Percentiles rank a stretch among this genome's conserved stretches.
Evolutionary conservation across 140 eudicot genomes (phyloP).

Genomic region (Stevia rebaudiana): DNA sequence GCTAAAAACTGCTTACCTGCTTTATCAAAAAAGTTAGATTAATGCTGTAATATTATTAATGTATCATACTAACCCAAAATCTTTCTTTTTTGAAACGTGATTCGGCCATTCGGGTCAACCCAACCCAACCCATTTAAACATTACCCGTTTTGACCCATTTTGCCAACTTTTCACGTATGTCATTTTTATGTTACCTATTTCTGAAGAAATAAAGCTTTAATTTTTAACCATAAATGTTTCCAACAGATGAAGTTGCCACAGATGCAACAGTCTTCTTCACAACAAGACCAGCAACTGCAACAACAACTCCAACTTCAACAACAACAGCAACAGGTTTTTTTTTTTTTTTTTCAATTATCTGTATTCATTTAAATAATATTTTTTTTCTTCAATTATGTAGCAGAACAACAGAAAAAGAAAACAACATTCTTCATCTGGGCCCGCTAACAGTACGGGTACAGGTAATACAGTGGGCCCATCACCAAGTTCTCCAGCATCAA

Average conservation of each 20-base stretch:
- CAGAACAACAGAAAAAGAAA: conserved; percentile 91
- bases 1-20: neutral
- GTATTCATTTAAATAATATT: neutral
- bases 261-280: conserved; percentile 84
- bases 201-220: conserved; percentile 1
- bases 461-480: conserved; percentile 97
- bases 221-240: neutral
- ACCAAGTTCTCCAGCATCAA: conserved; percentile 91
- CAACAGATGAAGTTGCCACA: conserved; percentile 85
- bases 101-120: too few species aligned
- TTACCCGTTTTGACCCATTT: neutral
- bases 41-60: neutral
- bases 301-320: conserved; percentile 48
- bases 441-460: conserved; percentile 95
- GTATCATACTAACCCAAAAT: neutral
- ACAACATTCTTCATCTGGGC: conserved; percentile 96
- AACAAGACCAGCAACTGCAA: conserved; percentile 74
- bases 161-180: too few species aligned
- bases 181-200: conserved; percentile 8
- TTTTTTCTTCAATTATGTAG: conserved; percentile 10
- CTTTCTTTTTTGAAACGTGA: neutral
- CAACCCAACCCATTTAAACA: neutral
- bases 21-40: neutral
- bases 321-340: conserved; percentile 63
- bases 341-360: neutral